Evolutionary conservation across 1,139 yeast genomes (phyloP), one percentile per base, ranked within the genome.

Genomic region (Geotrichum macrosporum): DNA sequence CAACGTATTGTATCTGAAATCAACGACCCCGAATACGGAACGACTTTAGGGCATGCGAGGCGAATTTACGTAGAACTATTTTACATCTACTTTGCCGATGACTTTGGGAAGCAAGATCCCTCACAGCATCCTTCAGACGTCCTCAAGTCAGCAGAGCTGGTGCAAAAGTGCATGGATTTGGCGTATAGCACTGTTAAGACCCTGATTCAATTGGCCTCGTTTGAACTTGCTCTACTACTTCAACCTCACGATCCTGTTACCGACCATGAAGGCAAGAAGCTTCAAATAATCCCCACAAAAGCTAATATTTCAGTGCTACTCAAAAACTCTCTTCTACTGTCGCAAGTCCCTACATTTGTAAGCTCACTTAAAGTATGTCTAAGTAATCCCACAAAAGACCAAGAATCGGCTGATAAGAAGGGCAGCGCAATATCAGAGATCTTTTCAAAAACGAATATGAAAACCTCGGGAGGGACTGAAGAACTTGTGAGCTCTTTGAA

Each of bases 61-160:
- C 27, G 35, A 18, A 46, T 41, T 10, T 46, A 41, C 15, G 41
- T 31, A 9, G 45, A 41, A 12, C 39, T 40, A 15, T 46, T 46
- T 16, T 46, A 46, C 35, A 41, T 46, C 12, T 35, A 30, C 18
- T 46, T 46, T 41, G 49, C 35, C 4, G 35, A 46, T 16, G 49
- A 36, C 13, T 31, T 15, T 29, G n/a, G 13, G 22, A 21, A 22
- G 9, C 20, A 27, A 3, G 20, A 27, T 18, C 24, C 29, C n/a
- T n/a, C n/a, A n/a, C n/a, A n/a, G n/a, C n/a, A n/a, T n/a, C n/a
- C n/a, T 27, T 18, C 32, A 22, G 22, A 34, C 12, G 15, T n/a
- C 10, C 31, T 10, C 13, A 24, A 29, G 1, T 13, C 16, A 8
- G 26, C 20, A 22, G 30, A 41, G 49, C 30, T 41, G 1, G 33